A percentile compares a stretch with the other conserved stretches of the same genome.
These are phyloP conservation scores for Hyaloscypha bicolor DNA, from an alignment of 495 filamentous ascomycete genomes.

Conservation along the genomic window DNA sequence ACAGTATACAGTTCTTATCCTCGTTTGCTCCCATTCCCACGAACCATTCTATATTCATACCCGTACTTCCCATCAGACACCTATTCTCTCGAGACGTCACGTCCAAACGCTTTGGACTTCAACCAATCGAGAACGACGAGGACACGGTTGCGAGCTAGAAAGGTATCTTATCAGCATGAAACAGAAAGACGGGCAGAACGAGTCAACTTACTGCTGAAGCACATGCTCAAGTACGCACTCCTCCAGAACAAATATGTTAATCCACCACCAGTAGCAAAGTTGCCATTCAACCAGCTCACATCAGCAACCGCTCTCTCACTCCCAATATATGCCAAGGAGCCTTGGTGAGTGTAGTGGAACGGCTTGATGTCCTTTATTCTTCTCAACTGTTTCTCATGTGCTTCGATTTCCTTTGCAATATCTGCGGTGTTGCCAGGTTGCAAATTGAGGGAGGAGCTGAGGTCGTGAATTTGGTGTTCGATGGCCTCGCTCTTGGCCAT, in stretches of 20 bases:
- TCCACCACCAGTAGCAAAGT: constrained; percentile 83
- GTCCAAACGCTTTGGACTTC: constrained; percentile 93
- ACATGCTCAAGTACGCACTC: constrained; percentile 98
- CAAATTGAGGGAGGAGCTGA: constrained; percentile 52
- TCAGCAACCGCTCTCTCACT: constrained; percentile 97
- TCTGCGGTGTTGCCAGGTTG: constrained; percentile 55
- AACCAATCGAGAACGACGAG: constrained; percentile 93
- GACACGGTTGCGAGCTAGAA: constrained; percentile 81
- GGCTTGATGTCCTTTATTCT: constrained; percentile 92
- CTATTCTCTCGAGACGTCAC: constrained; percentile 93
- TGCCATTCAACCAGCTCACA: constrained; percentile 96
- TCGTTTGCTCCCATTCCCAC: neutral
- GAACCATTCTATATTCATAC: neutral
- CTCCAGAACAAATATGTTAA: constrained; percentile 94
- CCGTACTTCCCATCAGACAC: constrained; percentile 24
- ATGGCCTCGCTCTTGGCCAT: constrained; percentile 89
- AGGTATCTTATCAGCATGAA: neutral
- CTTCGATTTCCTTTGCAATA: constrained; percentile 76
- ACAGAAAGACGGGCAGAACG: constrained; percentile 1
- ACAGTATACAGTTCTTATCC: neutral
- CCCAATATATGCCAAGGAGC: constrained; percentile 95
- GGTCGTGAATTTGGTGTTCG: constrained; percentile 69
- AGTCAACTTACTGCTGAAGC: constrained; percentile 85
- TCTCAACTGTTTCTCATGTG: constrained; percentile 80
- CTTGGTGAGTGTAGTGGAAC: constrained; percentile 98